Base-by-base conservation (phyloP, 2,329 filamentous ascomycete species). In the Lachnellula suecica region DNA sequence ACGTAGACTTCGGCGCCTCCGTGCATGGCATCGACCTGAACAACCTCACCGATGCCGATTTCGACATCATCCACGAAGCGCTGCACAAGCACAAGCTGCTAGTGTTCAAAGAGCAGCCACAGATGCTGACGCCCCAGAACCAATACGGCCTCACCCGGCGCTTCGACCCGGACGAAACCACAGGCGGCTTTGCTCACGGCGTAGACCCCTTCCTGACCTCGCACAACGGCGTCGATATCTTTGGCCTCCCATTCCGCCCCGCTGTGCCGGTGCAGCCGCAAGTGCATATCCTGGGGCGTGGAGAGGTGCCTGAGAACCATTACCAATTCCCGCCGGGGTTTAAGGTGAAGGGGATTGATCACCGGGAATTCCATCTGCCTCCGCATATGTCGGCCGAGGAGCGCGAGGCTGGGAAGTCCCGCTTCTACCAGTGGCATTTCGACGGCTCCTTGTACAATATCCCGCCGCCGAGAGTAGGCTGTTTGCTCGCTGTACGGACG, bases 391-490 rank as follows among this genome's bases (percentile, higher is more conserved):
- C 68, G 4, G 58, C 56, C 4, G 65, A 60, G 27, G 68, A 72
- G 24, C 60, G 68, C 1, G 68, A 68, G 42, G 59, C 61, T 4
- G 70, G 69, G 4, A 62, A 65, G 29, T 66, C 63, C 29, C 58
- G 68, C 2, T 71, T 71, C 49, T 70, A 70, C 50, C 67, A 69
- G 43, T 71, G 69, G 69, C 68, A 71, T 51, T 70, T 67, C 56
- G 68, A 70, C 53, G 68, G 61, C 17, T 44, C 68, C 2, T 54
- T 71, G 23, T 70, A 71, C 54, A 57, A 60, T 37, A 70, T 70
- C 40, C 68, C 67, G 9, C 69, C 69, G 42, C 67, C 69, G 7
- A 59, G 68, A 9, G 67, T 71, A 2, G 68, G 68, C 31, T 70
- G 68, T 49, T 53, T 71, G 22, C 61, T 70, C n/a, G 68, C 68